phyloP scores from a whole-genome alignment of 306 rosid species.

The Boehmeria nivea region DNA sequence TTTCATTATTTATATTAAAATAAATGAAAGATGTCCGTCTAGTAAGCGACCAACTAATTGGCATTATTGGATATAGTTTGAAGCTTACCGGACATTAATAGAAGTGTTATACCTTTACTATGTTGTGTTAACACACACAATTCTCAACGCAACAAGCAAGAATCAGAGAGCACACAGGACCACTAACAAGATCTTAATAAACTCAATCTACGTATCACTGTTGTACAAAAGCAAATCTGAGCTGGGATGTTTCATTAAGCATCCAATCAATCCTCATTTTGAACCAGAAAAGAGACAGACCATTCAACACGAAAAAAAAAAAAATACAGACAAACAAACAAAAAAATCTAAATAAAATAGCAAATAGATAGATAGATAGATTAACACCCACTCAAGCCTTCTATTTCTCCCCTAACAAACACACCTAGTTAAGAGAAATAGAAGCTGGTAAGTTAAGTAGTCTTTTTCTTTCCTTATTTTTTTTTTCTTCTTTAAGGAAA shows the following conservation, averaged over 20 bases:
- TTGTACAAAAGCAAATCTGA: constrained; percentile 33
- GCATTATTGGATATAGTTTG: background rate
- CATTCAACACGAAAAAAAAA: constrained; percentile 12
- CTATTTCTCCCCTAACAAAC: constrained; percentile 21
- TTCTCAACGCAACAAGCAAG: no score
- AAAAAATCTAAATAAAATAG: constrained; percentile 17
- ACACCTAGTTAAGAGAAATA: constrained; percentile 23
- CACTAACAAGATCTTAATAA: constrained; percentile 14
- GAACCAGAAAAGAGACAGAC: no score
- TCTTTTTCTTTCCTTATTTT: constrained; percentile 11
- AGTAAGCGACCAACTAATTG: background rate
- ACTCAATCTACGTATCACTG: constrained; percentile 16
- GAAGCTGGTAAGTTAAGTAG: constrained; percentile 35
- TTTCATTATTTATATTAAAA: background rate
- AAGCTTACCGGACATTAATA: background rate
- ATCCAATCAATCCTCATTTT: constrained; percentile 13
- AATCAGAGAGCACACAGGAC: background rate
- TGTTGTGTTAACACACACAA: no score
- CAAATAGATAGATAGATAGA: constrained; percentile 9
- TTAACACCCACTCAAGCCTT: constrained; percentile 37
- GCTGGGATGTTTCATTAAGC: constrained; percentile 19
- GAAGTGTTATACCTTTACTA: no score
- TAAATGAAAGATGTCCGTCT: background rate
- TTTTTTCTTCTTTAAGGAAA: no score
- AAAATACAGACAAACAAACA: constrained; percentile 3